Evolutionary conservation across 1,139 yeast species (phyloP).

Genomic region (Pichia sp.): DNA sequence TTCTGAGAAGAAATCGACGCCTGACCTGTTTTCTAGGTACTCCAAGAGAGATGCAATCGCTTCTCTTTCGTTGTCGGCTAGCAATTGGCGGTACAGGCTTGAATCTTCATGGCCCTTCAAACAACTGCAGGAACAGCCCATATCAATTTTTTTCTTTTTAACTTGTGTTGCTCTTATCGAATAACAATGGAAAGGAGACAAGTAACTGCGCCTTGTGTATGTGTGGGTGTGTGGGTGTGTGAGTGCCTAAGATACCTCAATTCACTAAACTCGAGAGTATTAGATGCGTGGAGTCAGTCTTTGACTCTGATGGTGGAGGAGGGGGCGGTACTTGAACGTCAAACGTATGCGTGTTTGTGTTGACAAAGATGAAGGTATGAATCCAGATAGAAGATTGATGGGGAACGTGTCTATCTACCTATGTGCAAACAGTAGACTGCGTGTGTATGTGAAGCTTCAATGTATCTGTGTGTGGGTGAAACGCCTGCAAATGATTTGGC

Average conservation of each 20-base stretch:
- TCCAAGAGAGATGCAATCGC: constrained; percentile 89
- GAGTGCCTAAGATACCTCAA: neutral
- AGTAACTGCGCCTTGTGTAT: neutral
- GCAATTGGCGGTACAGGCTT: constrained; percentile 67
- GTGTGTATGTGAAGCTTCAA: too few species aligned
- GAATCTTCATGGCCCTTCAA: constrained; percentile 34
- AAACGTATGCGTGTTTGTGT: too few species aligned
- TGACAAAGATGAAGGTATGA: too few species aligned
- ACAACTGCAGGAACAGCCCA: constrained; percentile 72
- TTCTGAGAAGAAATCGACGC: constrained; percentile 88
- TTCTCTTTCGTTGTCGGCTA: constrained; percentile 96
- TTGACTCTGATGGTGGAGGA: neutral
- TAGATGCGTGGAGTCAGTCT: neutral
- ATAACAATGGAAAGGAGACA: too few species aligned
- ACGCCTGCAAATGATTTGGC: neutral
- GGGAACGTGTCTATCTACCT: too few species aligned
- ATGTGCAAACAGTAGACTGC: too few species aligned
- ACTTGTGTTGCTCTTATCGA: neutral
- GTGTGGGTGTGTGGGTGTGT: neutral
- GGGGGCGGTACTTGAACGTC: neutral
- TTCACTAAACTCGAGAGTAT: neutral
- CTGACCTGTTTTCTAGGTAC: constrained; percentile 80
- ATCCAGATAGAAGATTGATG: too few species aligned
- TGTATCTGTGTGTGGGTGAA: neutral
- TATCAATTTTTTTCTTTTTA: constrained; percentile 23